A percentile compares a stretch with the other conserved stretches of the same genome.
Evolutionary conservation across 2,329 filamentous ascomycete genomes (phyloP).

Genomic region (Dothidotthia symphoricarpi): DNA sequence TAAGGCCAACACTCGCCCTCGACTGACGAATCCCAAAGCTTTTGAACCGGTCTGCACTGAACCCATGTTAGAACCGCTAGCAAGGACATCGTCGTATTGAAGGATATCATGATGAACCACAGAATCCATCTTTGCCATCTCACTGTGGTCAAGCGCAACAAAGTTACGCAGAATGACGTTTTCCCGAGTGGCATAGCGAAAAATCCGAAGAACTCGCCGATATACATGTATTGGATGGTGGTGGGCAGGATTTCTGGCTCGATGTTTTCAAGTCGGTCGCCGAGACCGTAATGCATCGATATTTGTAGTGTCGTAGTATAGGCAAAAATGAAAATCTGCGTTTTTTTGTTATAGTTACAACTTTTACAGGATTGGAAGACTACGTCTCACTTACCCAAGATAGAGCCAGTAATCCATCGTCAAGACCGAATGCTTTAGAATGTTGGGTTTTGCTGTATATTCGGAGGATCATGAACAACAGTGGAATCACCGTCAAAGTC

Average conservation of each 20-base stretch:
- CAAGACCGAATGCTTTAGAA: slow-evolving; percentile 1
- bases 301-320: slow-evolving; percentile 8
- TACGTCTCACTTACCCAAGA: slow-evolving; percentile 11
- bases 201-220: slow-evolving; percentile 13
- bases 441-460: slow-evolving; percentile 10
- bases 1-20: slow-evolving; percentile 11
- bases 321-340: slow-evolving; percentile 7
- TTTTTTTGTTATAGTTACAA: no score
- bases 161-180: slow-evolving; percentile 14
- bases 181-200: slow-evolving; percentile 13
- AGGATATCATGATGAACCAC: slow-evolving; percentile 15
- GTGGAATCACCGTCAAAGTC: slow-evolving; percentile 5
- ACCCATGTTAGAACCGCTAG: slow-evolving; percentile 6
- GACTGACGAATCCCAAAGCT: slow-evolving; percentile 11
- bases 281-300: slow-evolving; percentile 11
- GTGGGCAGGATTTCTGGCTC: background rate
- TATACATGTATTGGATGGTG: slow-evolving; percentile 10
- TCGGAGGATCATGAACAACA: slow-evolving; percentile 11
- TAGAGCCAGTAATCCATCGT: slow-evolving; percentile 8
- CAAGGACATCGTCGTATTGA: slow-evolving; percentile 10
- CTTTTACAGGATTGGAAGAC: no score
- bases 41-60: slow-evolving; percentile 10
- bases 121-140: slow-evolving; percentile 11
- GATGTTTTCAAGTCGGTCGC: slow-evolving; percentile 8
- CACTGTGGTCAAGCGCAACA: slow-evolving; percentile 9